Base-by-base conservation (phyloP, 1,284 basidiomycete species). In the Cystobasidium sp. region DNA sequence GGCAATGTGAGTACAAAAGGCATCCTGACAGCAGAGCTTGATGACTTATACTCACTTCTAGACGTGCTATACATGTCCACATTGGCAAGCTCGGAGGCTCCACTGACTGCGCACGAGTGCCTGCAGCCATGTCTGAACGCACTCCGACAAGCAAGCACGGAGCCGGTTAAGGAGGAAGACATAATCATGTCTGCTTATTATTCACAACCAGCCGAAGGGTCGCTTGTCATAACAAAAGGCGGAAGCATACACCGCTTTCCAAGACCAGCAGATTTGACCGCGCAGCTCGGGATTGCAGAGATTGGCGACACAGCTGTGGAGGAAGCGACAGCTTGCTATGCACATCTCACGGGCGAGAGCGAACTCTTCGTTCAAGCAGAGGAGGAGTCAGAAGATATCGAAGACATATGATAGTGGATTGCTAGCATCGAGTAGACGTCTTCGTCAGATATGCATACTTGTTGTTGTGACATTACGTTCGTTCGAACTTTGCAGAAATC, bases 1-100 rank as follows among this genome's bases (percentile, higher is more conserved):
- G 89, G 1, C 90, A 91, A 86, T 91, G 93, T 93, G 81, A 80
- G 88, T 47, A 3, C 66, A 74, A 52, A 3, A 31, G 68, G 24
- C 3, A 31, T 51, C 31, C 44, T 63, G 68, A 52, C 1, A 67
- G 44, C 68, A 16, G 14, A 24, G 47, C 18, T 74, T 39, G 12
- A 71, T 3, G 39, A 4, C 16, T 14, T 0, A 62, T 82, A 20
- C 46, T 20, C 43, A 82, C 0, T 9, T 9, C 39, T 77, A 84
- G 84, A 80, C 73, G 79, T 85, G 22, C 76, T 84, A 9, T 85
- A 85, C 75, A 77, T 85, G 31, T 56, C 52, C 14, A 22, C 24
- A 8, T 18, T 49, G 14, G 39, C 43, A 18, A 63, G 49, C 52
- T 16, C 20, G 43, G 43, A 44, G 12, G 49, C 10, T 16, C 12